phyloP scores from a whole-genome alignment of 768 basidiomycete species.

The Boletus barrowsii region DNA sequence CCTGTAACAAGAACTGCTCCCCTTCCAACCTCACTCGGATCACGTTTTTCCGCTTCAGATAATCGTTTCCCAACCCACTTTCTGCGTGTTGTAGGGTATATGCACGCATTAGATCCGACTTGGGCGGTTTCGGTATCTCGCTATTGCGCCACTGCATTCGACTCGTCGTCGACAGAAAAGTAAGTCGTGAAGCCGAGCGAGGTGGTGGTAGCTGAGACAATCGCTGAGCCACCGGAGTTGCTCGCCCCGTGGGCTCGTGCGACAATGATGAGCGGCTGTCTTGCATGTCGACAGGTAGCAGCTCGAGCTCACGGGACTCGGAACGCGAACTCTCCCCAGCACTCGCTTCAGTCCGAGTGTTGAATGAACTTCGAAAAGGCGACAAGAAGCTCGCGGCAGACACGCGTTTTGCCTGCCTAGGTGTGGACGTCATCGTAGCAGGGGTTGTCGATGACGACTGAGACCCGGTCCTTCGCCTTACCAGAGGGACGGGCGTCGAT shows the following conservation, averaged over 20 bases:
- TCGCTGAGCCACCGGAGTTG: slow-evolving; percentile 13
- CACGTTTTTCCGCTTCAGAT: slow-evolving; percentile 89
- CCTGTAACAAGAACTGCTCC: slow-evolving; percentile 95
- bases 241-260: slow-evolving; percentile 12
- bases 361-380: slow-evolving; percentile 20
- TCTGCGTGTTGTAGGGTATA: slow-evolving; percentile 91
- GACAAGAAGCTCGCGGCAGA: slow-evolving; percentile 31
- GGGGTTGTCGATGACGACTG: slow-evolving; percentile 24
- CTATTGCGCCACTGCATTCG: slow-evolving; percentile 18
- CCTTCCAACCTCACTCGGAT: slow-evolving; percentile 90
- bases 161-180: slow-evolving; percentile 21
- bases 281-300: slow-evolving; percentile 22
- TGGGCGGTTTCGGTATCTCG: slow-evolving; percentile 41
- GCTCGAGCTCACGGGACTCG: slow-evolving; percentile 18
- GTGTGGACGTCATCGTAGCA: slow-evolving; percentile 13
- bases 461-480: slow-evolving; percentile 18
- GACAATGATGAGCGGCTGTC: slow-evolving; percentile 23
- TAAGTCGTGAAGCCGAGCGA: slow-evolving; percentile 20
- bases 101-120: slow-evolving; percentile 54
- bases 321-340: slow-evolving; percentile 6
- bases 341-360: slow-evolving; percentile 8
- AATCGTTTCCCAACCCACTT: slow-evolving; percentile 93
- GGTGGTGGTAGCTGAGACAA: slow-evolving; percentile 10
- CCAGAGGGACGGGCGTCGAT: slow-evolving; percentile 6
- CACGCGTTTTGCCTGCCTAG: slow-evolving; percentile 20